A percentile compares a stretch with the other conserved stretches of the same genome.
phyloP scores from a whole-genome alignment of 257 asterid species.

The Pogostemon cablin region DNA sequence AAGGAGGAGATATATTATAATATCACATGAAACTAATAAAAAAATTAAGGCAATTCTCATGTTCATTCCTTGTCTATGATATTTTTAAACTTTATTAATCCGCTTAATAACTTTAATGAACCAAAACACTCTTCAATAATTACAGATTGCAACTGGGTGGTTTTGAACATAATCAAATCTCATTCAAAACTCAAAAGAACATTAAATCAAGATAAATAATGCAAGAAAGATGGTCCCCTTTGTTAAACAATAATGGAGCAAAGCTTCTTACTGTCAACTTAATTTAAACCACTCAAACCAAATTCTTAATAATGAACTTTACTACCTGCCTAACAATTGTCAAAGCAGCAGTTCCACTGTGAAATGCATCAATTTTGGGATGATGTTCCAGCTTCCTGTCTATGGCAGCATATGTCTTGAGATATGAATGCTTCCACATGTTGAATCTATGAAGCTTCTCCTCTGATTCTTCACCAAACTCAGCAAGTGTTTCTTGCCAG shows the following conservation, averaged over 20 bases:
- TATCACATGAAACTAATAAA: no score
- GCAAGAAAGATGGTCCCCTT: slow-evolving; percentile 24
- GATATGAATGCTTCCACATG: slow-evolving; percentile 67
- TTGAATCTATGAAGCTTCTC: slow-evolving; percentile 48
- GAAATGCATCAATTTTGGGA: slow-evolving; percentile 62
- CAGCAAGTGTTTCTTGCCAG: slow-evolving; percentile 65
- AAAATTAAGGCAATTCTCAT: no score
- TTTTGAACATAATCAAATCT: slow-evolving; percentile 4
- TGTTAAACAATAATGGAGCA: neutral
- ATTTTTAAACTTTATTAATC: no score
- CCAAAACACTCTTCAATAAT: no score
- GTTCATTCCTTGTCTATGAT: no score
- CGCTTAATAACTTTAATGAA: no score
- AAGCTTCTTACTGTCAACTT: neutral
- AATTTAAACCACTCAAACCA: no score
- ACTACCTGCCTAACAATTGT: slow-evolving; percentile 81
- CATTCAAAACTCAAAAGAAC: neutral
- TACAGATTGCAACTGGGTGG: no score
- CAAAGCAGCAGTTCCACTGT: slow-evolving; percentile 84
- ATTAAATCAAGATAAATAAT: neutral
- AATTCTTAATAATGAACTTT: neutral
- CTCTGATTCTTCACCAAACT: slow-evolving; percentile 43
- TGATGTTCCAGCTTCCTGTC: slow-evolving; percentile 67
- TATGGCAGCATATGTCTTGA: slow-evolving; percentile 75
- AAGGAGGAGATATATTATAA: no score